phyloP scores from a whole-genome alignment of 2,329 filamentous ascomycete species.

The Coniochaeta sp. region DNA sequence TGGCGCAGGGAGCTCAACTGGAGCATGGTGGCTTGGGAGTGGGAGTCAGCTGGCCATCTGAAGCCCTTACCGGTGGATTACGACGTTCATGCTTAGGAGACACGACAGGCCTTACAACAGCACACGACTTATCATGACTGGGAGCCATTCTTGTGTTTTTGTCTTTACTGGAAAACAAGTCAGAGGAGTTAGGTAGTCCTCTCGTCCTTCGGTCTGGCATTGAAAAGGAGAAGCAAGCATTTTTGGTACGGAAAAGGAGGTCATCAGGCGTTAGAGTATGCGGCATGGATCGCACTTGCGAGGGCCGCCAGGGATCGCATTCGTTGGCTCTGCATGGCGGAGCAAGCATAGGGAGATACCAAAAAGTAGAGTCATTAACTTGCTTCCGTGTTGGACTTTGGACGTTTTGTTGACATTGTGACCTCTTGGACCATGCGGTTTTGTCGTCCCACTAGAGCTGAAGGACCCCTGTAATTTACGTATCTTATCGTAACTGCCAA shows the following conservation, averaged over 20 bases:
- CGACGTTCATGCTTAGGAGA: slow-evolving; percentile 37
- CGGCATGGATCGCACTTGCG: background rate
- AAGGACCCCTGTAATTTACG: background rate
- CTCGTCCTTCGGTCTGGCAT: slow-evolving; percentile 22
- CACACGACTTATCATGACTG: slow-evolving; percentile 9
- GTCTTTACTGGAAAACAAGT: slow-evolving; percentile 27
- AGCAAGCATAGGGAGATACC: background rate
- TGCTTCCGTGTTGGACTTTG: too few species aligned
- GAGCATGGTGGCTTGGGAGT: slow-evolving; percentile 78
- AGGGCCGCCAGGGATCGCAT: background rate
- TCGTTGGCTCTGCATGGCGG: background rate
- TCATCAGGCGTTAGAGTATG: background rate
- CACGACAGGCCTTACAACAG: slow-evolving; percentile 3
- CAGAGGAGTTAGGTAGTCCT: slow-evolving; percentile 46
- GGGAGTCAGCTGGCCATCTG: slow-evolving; percentile 41
- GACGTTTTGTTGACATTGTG: too few species aligned
- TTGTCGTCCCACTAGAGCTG: background rate
- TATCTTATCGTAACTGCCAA: slow-evolving; percentile 2
- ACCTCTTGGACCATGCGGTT: too few species aligned
- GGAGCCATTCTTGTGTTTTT: slow-evolving; percentile 9
- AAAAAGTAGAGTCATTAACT: background rate
- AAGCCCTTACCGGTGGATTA: slow-evolving; percentile 34
- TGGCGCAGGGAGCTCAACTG: slow-evolving; percentile 77
- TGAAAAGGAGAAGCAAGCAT: slow-evolving; percentile 12
- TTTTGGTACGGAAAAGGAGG: slow-evolving; percentile 1